phyloP scores from a whole-genome alignment of 805 yeast genomes.

The Candida boidinii region DNA sequence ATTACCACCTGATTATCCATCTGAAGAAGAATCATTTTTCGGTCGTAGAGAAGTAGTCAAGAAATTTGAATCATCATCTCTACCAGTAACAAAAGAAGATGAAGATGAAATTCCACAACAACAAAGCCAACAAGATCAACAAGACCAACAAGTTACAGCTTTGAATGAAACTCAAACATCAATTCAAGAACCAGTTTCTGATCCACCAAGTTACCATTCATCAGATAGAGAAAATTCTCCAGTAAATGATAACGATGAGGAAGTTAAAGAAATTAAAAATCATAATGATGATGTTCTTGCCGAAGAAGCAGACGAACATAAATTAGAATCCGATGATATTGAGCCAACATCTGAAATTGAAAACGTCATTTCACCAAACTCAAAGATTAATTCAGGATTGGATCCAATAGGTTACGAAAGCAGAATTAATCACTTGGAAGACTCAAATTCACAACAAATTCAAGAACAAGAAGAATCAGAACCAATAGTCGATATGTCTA shows the following conservation, averaged over 20 bases:
- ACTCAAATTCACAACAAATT: conserved; percentile 3
- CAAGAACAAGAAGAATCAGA: not conserved
- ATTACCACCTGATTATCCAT: conserved; percentile 64
- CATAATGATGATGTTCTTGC: not conserved
- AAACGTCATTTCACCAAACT: too few relatives aligned
- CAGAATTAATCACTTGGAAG: conserved; percentile 4
- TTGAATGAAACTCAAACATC: not conserved
- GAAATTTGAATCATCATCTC: not conserved
- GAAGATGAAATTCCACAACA: conserved; percentile 1
- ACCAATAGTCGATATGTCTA: conserved; percentile 2
- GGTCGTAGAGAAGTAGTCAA: conserved; percentile 27
- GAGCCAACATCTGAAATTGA: too few relatives aligned
- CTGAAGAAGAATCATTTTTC: conserved; percentile 53
- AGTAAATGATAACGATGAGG: conserved; percentile 2
- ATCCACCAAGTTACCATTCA: conserved; percentile 22
- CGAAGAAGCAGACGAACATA: conserved; percentile 1
- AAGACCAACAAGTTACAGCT: not conserved
- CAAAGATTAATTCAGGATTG: conserved; percentile 2
- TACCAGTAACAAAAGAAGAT: not conserved
- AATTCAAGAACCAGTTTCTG: conserved; percentile 13
- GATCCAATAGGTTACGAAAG: conserved; percentile 14
- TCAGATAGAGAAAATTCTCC: conserved; percentile 6
- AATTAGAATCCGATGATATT: conserved; percentile 1
- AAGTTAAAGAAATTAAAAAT: not conserved
- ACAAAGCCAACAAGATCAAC: not conserved